Evolutionary conservation across 805 yeast species (phyloP), one percentile per base, ranked within the genome.

Genomic region (Komagataella kurtzmanii): DNA sequence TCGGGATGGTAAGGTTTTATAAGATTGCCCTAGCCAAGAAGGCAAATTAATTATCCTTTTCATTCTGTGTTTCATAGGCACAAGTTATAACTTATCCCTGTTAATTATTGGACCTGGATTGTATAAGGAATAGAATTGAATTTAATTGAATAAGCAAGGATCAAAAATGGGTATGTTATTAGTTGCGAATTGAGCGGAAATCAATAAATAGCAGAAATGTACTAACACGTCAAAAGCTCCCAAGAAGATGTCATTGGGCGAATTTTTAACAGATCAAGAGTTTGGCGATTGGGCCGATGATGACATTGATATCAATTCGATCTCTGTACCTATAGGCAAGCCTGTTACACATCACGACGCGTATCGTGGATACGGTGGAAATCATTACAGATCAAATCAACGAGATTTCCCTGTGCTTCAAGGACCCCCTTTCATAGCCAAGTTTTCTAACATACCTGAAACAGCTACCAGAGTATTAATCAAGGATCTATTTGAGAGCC

Each of bases 281-380:
- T 58, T 72, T 45, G 80, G 79, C 14, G 75, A 76, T 24, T 81
- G 88, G 88, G 86, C 85, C 17, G 87, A 81, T 57, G 86, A 78
- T 60, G 85, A 81, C 59, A 78, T 81, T 52, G 88, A 81, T 60
- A 68, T 81, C 65, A 73, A 75, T 46, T 75, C 83, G 44, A 79
- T 81, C 57, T 77, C 78, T 45, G 76, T 77, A 8, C 74, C 77
- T 24, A 62, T 67, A 18, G 50, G 53, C 24, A 48, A 47, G 52
- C 49, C 19, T 21, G 24, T 24, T 45, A 44, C 46, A 44, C 21
- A 30, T 18, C 46, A 44, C 46, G 21, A 44, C 46, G 46, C 21
- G 21, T 44, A 44, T 30, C 40, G 14, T 30, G 46, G 45, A 17
- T 21, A 24, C 17, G 51, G 48, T 17, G 47, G 44, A 14, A 14